Base-by-base conservation (phyloP, 345 rosid species). In the Draba incana region DNA sequence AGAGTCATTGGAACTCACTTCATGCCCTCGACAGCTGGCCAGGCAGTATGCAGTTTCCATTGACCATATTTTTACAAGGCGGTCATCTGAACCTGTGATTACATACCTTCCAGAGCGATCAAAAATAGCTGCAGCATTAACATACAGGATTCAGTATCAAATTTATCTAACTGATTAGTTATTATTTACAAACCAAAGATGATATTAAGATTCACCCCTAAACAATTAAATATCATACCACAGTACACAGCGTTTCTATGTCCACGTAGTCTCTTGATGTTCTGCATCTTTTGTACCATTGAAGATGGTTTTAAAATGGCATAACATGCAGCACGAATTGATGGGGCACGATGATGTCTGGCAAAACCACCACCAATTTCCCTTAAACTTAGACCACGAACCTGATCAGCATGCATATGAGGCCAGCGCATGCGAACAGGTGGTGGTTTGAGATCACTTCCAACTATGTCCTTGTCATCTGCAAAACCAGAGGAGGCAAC, bases 1-100 rank as follows among this genome's bases (percentile, higher is more conserved):
- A 46, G 58, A 50, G 62, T 59, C 37, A 25, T 44, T 61, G 60
- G 62, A 57, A 84, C 97, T 82, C 81, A 95, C 99, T 81, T 92
- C 99, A 81, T 95, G 99, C 45, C 99, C 99, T 64, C 98, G 98
- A 76, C 99, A 95, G 81, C 96, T 88, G 62, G 98, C 93, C 83
- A 95, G 77, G 81, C 99, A 95, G 80, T 86, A 89, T 69, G 99
- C 99, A 81, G 98, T 92, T 53, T 95, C 99, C 99, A 95, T 92
- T 35, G 99, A 92, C 99, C 99, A 95, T 57, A 95, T 80, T 82
- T 95, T 95, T 47, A 95, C 99, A 70, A 95, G 97, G 57, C 99
- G 97, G 59, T 95, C 98, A 75, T 95, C 99, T 48, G 99, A 89
- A 62, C 99, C 99, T 49, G 99, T 95, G 75, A 95, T 81, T 52